Evolutionary conservation across 768 basidiomycete genomes (phyloP).

Genomic region (Hygrophorus pudorinus): DNA sequence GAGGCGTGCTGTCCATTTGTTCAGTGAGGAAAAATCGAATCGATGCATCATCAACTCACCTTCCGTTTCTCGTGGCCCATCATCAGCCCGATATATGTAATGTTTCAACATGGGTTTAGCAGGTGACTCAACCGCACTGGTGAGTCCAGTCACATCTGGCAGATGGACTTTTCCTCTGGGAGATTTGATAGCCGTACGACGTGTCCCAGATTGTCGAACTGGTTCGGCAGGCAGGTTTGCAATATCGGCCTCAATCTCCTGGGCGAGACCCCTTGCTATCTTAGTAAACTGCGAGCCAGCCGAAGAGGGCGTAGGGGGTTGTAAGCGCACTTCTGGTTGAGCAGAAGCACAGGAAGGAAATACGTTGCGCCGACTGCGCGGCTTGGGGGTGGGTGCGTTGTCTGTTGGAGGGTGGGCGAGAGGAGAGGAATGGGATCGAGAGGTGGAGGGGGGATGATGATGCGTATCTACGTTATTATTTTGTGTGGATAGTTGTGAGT

Average conservation of each 20-base stretch:
- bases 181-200: constrained; percentile 12
- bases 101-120: constrained; percentile 46
- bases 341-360: constrained; percentile 18
- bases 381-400: background rate
- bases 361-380: constrained; percentile 15
- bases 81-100: constrained; percentile 35
- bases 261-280: constrained; percentile 44
- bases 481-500: background rate
- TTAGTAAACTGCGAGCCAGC: constrained; percentile 49
- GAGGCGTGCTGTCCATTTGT: constrained; percentile 38
- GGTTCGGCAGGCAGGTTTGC: background rate
- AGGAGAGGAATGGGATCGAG: background rate
- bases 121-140: constrained; percentile 68
- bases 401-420: background rate
- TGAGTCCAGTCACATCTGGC: constrained; percentile 80
- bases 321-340: constrained; percentile 43
- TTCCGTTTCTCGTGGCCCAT: constrained; percentile 49
- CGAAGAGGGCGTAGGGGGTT: constrained; percentile 52
- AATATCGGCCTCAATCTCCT: constrained; percentile 39
- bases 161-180: constrained; percentile 24
- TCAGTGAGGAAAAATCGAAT: background rate
- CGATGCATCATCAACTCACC: constrained; percentile 28
- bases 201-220: constrained; percentile 1
- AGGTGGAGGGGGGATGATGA: background rate
- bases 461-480: background rate